These are phyloP conservation scores for Ascobolus immersus DNA, from an alignment of 495 filamentous ascomycete species.

Conservation along the genomic window DNA sequence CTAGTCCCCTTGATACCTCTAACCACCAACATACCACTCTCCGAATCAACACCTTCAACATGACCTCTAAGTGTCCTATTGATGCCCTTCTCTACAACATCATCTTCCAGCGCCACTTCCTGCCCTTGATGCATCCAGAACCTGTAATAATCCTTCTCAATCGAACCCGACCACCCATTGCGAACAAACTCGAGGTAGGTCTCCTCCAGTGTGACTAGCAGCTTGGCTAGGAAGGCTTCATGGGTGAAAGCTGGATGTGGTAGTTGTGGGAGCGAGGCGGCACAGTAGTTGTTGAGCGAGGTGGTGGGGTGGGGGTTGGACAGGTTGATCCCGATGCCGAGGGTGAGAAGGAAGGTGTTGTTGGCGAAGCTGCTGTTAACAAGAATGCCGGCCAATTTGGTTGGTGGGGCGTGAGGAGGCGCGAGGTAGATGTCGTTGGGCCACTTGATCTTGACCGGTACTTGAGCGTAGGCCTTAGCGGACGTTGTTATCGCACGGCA, in stretches of 20 bases:
- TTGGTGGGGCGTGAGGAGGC: constrained; percentile 18
- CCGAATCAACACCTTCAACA: constrained; percentile 66
- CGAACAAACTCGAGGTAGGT: constrained; percentile 50
- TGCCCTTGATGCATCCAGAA: constrained; percentile 79
- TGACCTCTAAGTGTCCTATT: too few species aligned
- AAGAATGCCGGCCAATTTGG: constrained; percentile 80
- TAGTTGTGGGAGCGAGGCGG: constrained; percentile 8
- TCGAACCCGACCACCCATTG: constrained; percentile 41
- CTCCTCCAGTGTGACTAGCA: constrained; percentile 53
- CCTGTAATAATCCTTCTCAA: constrained; percentile 60
- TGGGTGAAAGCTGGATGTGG: constrained; percentile 39
- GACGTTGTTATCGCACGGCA: constrained; percentile 67
- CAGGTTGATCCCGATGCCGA: constrained; percentile 74
- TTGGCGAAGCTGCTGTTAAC: constrained; percentile 63
- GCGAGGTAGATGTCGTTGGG: constrained; percentile 62
- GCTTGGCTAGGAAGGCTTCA: constrained; percentile 63
- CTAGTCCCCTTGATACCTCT: constrained; percentile 73
- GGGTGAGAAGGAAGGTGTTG: constrained; percentile 60
- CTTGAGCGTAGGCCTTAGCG: constrained; percentile 38
- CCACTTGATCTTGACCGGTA: constrained; percentile 85
- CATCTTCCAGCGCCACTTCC: constrained; percentile 64
- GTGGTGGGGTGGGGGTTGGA: constrained; percentile 72
- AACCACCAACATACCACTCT: constrained; percentile 63
- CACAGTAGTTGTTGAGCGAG: constrained; percentile 18
- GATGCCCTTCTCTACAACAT: constrained; percentile 50